Evolutionary conservation across 257 asterid genomes (phyloP), one percentile per base, ranked within the genome.

Genomic region (Jasminum sambac): DNA sequence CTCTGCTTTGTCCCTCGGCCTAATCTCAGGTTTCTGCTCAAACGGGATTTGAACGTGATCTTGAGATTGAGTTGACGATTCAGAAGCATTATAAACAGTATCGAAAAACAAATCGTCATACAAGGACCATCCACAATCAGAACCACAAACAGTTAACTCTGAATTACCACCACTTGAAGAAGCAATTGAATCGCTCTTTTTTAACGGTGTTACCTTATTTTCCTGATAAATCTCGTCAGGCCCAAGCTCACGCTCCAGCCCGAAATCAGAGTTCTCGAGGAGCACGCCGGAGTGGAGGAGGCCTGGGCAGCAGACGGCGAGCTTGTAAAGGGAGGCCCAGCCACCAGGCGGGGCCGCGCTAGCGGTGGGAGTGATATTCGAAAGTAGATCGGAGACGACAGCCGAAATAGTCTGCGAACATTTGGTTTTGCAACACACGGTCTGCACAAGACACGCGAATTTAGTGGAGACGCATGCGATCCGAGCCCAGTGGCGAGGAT

Each of bases 401-500:
- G 92, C 76, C 23, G 98, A 88, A 63, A 91, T 89, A 64, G 96
- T 76, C 26, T 79, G 80, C 11, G 77, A 76, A 77, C 96, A 89
- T 85, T 87, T 89, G 75, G 84, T 60, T 68, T 65, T 84, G 79
- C 85, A 89, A 66, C 99, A 95, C n/a, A 89, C 68, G 58, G 66
- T 78, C 3, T 84, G 88, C 72, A 91, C 84, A 61, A 91, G 67
- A 63, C 84, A 84, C 24, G 85, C 67, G 85, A 95, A 91, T 80
- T 86, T 89, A 63, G 89, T 77, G 14, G 96, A 89, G 66, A 89
- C 95, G 67, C 99, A 91, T 69, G 97, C 83, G 75, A 88, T 66
- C n/a, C 96, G 83, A 2, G 96, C 88, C 99, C 98, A 95, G 77
- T 67, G 68, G 21, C 98, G 88, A 0, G 98, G 99, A 68, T 95